Conservation (phyloP, 2,329 filamentous ascomycete species). For the Saccharata proteae region DNA sequence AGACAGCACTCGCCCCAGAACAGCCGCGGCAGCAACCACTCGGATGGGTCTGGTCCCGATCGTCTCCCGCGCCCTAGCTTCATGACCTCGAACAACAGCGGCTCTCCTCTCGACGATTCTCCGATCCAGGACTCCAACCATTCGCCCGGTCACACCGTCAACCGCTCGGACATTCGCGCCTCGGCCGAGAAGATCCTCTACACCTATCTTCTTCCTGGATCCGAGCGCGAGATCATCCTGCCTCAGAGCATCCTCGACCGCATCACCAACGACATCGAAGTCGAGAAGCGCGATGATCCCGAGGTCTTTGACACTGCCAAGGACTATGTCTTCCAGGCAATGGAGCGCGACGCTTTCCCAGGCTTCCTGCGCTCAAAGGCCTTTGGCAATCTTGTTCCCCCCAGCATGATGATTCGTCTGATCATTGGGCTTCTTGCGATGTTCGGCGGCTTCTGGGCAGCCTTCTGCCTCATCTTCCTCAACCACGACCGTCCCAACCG, state of each 20-base stretch:
- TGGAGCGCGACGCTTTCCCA: slow-evolving; percentile 98
- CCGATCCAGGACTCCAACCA: slow-evolving; percentile 17
- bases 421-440: slow-evolving; percentile 76
- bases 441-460: slow-evolving; percentile 89
- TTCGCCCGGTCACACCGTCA: slow-evolving; percentile 61
- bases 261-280: slow-evolving; percentile 80
- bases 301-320: slow-evolving; percentile 96
- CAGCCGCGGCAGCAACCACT: slow-evolving; percentile 37
- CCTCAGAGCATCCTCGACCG: slow-evolving; percentile 77
- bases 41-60: no score
- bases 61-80: slow-evolving; percentile 46
- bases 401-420: slow-evolving; percentile 74
- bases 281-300: slow-evolving; percentile 83
- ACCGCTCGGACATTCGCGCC: slow-evolving; percentile 79
- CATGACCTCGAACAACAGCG: slow-evolving; percentile 61
- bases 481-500: slow-evolving; percentile 61
- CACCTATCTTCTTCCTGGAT: slow-evolving; percentile 87
- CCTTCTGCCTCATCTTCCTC: slow-evolving; percentile 86
- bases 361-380: slow-evolving; percentile 93
- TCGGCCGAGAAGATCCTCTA: slow-evolving; percentile 99
- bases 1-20: slow-evolving; percentile 35
- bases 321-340: slow-evolving; percentile 98
- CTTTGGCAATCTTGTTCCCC: slow-evolving; percentile 85
- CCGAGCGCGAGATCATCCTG: slow-evolving; percentile 89
- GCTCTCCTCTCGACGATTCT: slow-evolving; percentile 41